Evolutionary conservation across 1,284 basidiomycete genomes (phyloP).

Genomic region (Porogramme epimiltina): DNA sequence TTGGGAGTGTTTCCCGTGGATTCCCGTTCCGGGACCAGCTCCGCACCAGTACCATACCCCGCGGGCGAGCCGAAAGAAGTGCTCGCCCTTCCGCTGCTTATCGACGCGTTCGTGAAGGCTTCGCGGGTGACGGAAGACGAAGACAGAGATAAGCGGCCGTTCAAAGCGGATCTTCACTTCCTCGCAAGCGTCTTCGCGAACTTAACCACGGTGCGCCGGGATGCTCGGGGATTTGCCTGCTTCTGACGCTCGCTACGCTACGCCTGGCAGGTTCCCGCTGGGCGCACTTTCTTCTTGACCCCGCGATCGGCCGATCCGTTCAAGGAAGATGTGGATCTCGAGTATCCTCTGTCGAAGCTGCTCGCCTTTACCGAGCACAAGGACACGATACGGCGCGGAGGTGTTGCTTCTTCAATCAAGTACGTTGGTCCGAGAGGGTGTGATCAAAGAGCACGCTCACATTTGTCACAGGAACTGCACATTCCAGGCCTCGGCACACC

Average conservation of each 20-base stretch:
- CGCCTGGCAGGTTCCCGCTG: conserved; percentile 55
- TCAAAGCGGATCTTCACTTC: conserved; percentile 86
- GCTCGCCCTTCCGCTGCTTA: conserved; percentile 71
- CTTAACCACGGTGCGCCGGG: conserved; percentile 70
- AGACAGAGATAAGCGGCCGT: conserved; percentile 48
- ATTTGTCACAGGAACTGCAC: conserved; percentile 66
- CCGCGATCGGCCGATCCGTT: conserved; percentile 50
- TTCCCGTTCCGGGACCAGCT: conserved; percentile 73
- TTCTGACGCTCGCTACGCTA: background rate
- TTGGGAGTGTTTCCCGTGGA: conserved; percentile 67
- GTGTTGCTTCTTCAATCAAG: conserved; percentile 88
- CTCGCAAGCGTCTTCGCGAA: conserved; percentile 92
- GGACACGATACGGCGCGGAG: conserved; percentile 83
- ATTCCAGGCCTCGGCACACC: conserved; percentile 70
- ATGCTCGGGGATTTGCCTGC: background rate
- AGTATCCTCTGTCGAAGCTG: conserved; percentile 84
- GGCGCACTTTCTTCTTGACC: conserved; percentile 73
- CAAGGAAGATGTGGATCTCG: conserved; percentile 43
- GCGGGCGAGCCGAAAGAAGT: conserved; percentile 55
- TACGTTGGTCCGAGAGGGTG: conserved; percentile 33
- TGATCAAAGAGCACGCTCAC: background rate
- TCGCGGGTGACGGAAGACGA: conserved; percentile 52
- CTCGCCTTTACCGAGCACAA: conserved; percentile 88
- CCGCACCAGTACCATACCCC: conserved; percentile 65
- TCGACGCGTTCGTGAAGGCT: conserved; percentile 86